Percentiles rank a stretch among this genome's conserved stretches.
Conservation (phyloP, 2,329 filamentous ascomycete genomes). For the Akanthomyces muscarius region DNA sequence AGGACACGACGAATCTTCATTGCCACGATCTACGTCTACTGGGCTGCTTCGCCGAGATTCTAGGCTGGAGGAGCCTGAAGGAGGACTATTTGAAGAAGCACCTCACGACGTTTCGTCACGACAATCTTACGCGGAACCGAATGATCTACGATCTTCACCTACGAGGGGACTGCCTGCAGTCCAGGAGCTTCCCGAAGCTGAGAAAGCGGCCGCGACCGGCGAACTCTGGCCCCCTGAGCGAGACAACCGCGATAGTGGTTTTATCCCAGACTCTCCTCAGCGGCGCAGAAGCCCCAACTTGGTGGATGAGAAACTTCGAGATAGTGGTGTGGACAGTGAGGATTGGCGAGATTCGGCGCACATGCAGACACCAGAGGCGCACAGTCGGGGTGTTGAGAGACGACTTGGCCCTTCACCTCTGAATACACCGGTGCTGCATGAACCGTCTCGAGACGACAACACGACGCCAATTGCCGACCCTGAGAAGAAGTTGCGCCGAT, state of each 20-base stretch:
- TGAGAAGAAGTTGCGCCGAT: conserved; percentile 33
- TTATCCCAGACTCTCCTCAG: conserved; percentile 41
- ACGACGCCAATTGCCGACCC: conserved; percentile 38
- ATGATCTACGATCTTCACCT: conserved; percentile 41
- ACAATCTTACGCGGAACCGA: conserved; percentile 26
- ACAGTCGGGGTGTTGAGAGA: conserved; percentile 21
- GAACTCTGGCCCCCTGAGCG: conserved; percentile 29
- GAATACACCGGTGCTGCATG: conserved; percentile 38
- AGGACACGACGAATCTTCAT: conserved; percentile 27
- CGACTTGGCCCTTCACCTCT: conserved; percentile 31
- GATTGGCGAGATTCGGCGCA: conserved; percentile 38
- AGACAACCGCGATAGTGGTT: conserved; percentile 47
- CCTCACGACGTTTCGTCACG: conserved; percentile 23
- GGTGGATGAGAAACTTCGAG: conserved; percentile 39
- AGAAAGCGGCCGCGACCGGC: conserved; percentile 29
- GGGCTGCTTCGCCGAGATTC: conserved; percentile 31
- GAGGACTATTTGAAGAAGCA: conserved; percentile 31
- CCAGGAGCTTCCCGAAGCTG: conserved; percentile 46
- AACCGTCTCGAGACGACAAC: conserved; percentile 33
- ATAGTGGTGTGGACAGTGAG: conserved; percentile 55
- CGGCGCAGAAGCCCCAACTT: conserved; percentile 32
- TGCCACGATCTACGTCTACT: conserved; percentile 21
- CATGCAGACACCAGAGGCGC: conserved; percentile 28
- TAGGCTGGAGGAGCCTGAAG: conserved; percentile 28
- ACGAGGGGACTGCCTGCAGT: conserved; percentile 48